phyloP scores from a whole-genome alignment of 257 asterid species.

The Asclepias syriaca region DNA sequence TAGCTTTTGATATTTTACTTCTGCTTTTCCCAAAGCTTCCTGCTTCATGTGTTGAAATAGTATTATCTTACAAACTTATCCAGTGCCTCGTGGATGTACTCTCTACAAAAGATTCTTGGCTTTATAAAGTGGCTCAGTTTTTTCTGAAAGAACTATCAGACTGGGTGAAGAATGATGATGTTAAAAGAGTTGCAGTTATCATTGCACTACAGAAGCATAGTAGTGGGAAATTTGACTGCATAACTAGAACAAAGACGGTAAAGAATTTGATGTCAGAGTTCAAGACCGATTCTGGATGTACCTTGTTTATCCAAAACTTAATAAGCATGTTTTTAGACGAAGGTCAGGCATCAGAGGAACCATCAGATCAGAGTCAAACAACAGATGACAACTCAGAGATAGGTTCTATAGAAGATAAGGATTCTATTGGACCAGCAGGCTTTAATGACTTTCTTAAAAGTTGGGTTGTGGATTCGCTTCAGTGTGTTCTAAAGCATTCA shows the following conservation, averaged over 20 bases:
- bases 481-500: slow-evolving; percentile 54
- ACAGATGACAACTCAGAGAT: slow-evolving; percentile 95
- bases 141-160: slow-evolving; percentile 74
- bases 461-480: slow-evolving; percentile 90
- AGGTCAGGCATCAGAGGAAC: slow-evolving; percentile 76
- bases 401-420: slow-evolving; percentile 75
- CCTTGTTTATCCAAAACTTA: slow-evolving; percentile 62
- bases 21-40: slow-evolving; percentile 78
- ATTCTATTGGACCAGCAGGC: slow-evolving; percentile 47
- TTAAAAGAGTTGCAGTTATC: slow-evolving; percentile 73
- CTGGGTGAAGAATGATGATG: slow-evolving; percentile 69
- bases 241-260: slow-evolving; percentile 74
- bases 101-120: slow-evolving; percentile 81
- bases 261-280: slow-evolving; percentile 74
- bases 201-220: slow-evolving; percentile 88
- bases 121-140: slow-evolving; percentile 70
- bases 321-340: slow-evolving; percentile 75
- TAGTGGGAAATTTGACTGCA: slow-evolving; percentile 76
- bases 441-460: slow-evolving; percentile 61
- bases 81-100: slow-evolving; percentile 89
- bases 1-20: slow-evolving; percentile 69
- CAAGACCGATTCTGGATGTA: slow-evolving; percentile 74
- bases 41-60: slow-evolving; percentile 43
- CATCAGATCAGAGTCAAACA: slow-evolving; percentile 98
- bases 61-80: slow-evolving; percentile 69